Base-by-base conservation (phyloP, 192 early-diverging fungal genomes). In the Gorgonomyces haynaldii region DNA sequence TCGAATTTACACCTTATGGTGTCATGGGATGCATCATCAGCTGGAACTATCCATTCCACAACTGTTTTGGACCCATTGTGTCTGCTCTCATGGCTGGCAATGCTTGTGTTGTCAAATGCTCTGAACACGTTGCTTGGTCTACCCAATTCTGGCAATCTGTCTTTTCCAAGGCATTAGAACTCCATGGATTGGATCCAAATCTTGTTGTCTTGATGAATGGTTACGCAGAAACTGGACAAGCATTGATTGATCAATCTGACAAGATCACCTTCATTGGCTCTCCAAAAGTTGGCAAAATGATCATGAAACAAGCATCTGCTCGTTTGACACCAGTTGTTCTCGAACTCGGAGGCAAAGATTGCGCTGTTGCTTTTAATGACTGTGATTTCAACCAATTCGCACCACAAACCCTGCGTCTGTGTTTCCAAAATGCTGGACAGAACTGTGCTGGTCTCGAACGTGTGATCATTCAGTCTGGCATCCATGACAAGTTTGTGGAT, bases 391-490 rank as follows among this genome's bases (percentile, higher is more conserved):
- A 36, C 13, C 76, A 84, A 32, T 67, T 79, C 20, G 50, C 81
- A 22, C 76, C 81, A 0, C 71, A 85, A 19, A 54, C 79, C 43
- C 79, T 89, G 81, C 80, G 86, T 56, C 77, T 84, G 25, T 80
- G 81, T 2, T 80, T 89, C 65, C 86, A 86, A 45, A 88, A 89
- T 56, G 74, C 76, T 39, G 86, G 86, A 16, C 86, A 89, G 52
- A 89, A 88, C 61, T 89, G 86, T 21, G 44, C 44, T 12, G 52
- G 52, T 51, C 67, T 89, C 25, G 86, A 89, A 64, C 69, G 86
- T 41, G 78, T 89, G 12, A 61, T 89, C 36, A 65, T 84, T n/a
- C 82, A 83, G 31, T 60, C 66, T 30, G 52, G 46, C 23, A 55
- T 78, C 7, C 82, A 88, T 47, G 81, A 84, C 48, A 45, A 49